Percentiles rank a stretch among this genome's conserved stretches.
phyloP scores from a whole-genome alignment of 2,329 filamentous ascomycete genomes.

The Aspergillus brasiliensis region DNA sequence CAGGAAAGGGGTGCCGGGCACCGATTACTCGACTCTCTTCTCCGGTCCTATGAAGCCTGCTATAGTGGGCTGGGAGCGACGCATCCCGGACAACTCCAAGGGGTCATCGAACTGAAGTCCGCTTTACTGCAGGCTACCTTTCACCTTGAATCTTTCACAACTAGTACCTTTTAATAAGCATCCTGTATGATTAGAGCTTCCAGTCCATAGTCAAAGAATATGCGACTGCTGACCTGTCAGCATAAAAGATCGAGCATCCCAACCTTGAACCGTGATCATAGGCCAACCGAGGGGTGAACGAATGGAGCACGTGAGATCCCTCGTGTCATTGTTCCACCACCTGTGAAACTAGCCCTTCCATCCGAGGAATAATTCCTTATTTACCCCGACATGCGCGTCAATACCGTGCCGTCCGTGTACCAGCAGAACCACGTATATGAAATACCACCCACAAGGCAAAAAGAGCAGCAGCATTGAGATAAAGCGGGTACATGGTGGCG shows the following conservation, averaged over 20 bases:
- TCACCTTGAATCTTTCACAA: background rate
- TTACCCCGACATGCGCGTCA: background rate
- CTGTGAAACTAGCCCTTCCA: background rate
- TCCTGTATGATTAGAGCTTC: background rate
- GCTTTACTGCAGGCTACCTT: background rate
- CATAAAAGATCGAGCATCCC: background rate
- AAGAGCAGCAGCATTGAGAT: background rate
- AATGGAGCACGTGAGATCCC: background rate
- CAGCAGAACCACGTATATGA: background rate
- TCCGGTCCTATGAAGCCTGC: constrained; percentile 22
- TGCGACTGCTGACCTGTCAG: background rate
- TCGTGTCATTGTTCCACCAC: background rate
- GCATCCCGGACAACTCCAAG: constrained; percentile 12
- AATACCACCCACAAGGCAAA: background rate
- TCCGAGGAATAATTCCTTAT: background rate
- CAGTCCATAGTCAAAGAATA: background rate
- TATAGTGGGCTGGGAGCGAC: constrained; percentile 22
- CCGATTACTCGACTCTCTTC: constrained; percentile 58
- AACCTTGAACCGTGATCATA: background rate
- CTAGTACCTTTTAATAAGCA: constrained; percentile 3
- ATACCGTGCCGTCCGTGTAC: background rate
- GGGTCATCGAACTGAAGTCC: background rate
- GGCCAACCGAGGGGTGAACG: background rate
- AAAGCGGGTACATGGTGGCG: background rate
- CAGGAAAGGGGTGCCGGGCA: constrained; percentile 59